Evolutionary conservation across 306 rosid genomes (phyloP), one percentile per base, ranked within the genome.

Genomic region (Inga laurina): DNA sequence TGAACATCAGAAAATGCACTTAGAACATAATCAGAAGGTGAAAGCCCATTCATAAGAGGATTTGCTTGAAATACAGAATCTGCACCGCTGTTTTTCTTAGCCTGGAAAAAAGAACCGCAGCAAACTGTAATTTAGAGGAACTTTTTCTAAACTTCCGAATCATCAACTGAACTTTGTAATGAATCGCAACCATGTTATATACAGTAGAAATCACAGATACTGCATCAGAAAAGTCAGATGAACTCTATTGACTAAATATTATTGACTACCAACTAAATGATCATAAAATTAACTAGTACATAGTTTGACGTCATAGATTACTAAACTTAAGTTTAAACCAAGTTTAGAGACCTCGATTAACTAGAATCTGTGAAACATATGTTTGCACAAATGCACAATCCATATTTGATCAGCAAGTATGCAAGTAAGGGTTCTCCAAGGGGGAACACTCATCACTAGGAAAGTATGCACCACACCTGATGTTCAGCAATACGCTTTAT

Each of bases 21-120:
- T 41, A 96, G 93, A 88, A 93, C 88, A 79, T 86, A 93, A 75
- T 93, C 98, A 43, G 97, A 91, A 61, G 97, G 94, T 43, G 98
- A 89, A 52, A 87, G 90, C 49, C 97, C 97, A 76, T 84, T 89
- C 96, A 96, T 87, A 43, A 90, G 71, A 72, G 76, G 83, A 89
- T 92, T 93, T 87, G 93, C 89, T 85, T 86, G 93, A 82, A 96
- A 90, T 21, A 59, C 89, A 21, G 86, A 83, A 77, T 56, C 76
- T 59, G 79, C 84, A 61, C 86, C 89, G 32, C 75, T 79, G 57
- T 67, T 90, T 88, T 85, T 85, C 91, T 89, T 94, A 83, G 85
- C 93, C 98, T 93, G 93, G 85, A 93, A 81, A 68, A 78, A 72
- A 84, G 77, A 81, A 59, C 75, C 35, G 24, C 14, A 32, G 18